These are phyloP conservation scores for Xylaria sp. DNA, from an alignment of 2,329 filamentous ascomycete genomes.

Conservation along the genomic window DNA sequence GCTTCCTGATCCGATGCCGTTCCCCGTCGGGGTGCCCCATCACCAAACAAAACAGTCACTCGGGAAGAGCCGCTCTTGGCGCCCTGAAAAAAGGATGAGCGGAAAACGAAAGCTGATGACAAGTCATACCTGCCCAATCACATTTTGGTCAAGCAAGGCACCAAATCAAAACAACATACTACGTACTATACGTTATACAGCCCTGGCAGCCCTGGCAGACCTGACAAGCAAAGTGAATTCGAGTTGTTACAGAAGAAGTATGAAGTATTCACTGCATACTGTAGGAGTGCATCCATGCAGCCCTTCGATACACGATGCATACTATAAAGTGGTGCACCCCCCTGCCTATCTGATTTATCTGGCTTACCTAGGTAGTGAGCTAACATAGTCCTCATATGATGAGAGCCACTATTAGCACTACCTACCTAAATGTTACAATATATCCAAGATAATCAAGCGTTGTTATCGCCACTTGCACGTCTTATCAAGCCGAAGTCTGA, in stretches of 20 bases:
- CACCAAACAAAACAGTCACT: not conserved
- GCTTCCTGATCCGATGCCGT: constrained; percentile 20
- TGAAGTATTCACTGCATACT: constrained; percentile 2
- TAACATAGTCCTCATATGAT: not conserved
- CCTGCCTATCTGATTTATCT: constrained; percentile 1
- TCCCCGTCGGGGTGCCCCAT: not conserved
- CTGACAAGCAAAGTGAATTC: not conserved
- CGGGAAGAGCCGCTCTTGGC: constrained; percentile 48
- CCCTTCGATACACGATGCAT: constrained; percentile 1
- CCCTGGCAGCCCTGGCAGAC: no score
- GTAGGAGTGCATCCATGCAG: constrained; percentile 10
- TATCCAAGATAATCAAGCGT: not conserved
- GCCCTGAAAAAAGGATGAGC: constrained; percentile 26
- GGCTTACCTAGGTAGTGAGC: constrained; percentile 7
- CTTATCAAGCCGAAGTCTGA: not conserved
- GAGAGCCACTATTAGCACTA: constrained; percentile 11
- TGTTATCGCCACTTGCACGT: not conserved
- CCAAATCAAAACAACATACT: not conserved
- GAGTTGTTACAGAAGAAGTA: constrained; percentile 5
- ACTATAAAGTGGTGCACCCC: not conserved
- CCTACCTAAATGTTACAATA: not conserved
- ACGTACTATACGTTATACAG: not conserved
- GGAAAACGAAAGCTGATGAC: constrained; percentile 20
- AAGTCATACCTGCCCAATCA: constrained; percentile 11
- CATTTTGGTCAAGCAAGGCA: constrained; percentile 3